phyloP scores from a whole-genome alignment of 208 protist genomes.

The Novymonas esmeraldas region DNA sequence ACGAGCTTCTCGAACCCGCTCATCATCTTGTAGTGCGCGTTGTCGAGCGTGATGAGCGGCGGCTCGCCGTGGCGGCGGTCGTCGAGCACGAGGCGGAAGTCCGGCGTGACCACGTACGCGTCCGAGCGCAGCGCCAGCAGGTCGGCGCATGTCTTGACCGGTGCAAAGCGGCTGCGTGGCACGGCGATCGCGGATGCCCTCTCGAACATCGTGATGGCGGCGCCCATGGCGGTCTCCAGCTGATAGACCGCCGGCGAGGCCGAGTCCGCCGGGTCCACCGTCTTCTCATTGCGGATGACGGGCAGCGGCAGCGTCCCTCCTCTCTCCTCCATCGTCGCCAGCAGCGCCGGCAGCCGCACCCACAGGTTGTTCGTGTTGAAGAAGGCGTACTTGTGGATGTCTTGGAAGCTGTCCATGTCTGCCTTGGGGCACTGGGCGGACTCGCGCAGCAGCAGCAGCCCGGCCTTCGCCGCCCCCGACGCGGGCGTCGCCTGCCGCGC shows the following conservation, averaged over 20 bases:
- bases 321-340: conserved; percentile 65
- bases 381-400: conserved; percentile 96
- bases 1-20: conserved; percentile 63
- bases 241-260: conserved; percentile 78
- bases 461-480: conserved; percentile 15
- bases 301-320: conserved; percentile 71
- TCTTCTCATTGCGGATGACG: conserved; percentile 88
- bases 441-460: conserved; percentile 89
- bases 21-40: conserved; percentile 80
- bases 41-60: conserved; percentile 71
- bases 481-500: conserved; percentile 33
- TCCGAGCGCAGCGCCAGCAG: conserved; percentile 97
- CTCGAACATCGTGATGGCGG: conserved; percentile 96
- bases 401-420: conserved; percentile 96
- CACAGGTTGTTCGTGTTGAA: conserved; percentile 99
- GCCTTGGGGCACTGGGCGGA: conserved; percentile 85
- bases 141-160: conserved; percentile 98
- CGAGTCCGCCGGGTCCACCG: conserved; percentile 73
- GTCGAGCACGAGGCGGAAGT: conserved; percentile 62
- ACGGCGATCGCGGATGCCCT: conserved; percentile 90
- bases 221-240: conserved; percentile 92
- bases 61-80: conserved; percentile 53
- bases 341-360: conserved; percentile 93
- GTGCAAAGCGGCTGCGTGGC: conserved; percentile 96
- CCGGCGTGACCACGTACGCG: conserved; percentile 86